Evolutionary conservation across 805 yeast species (phyloP).

Genomic region (Metschnikowia matae): DNA sequence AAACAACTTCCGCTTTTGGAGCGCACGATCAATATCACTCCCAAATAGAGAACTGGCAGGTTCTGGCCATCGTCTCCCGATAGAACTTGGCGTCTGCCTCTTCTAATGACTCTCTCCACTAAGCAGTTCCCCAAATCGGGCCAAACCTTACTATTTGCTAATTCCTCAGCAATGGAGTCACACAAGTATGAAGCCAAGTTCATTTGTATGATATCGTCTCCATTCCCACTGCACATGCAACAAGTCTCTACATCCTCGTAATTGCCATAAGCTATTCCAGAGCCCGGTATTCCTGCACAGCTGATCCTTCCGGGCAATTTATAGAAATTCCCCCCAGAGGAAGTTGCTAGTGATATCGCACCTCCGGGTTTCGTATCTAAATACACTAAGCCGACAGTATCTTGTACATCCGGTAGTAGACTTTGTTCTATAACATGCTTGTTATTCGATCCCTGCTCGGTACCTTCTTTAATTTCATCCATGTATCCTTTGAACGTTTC

Average conservation of each 20-base stretch:
- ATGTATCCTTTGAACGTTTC: background rate
- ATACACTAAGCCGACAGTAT: slow-evolving; percentile 44
- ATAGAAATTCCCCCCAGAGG: slow-evolving; percentile 54
- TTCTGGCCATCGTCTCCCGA: slow-evolving; percentile 12
- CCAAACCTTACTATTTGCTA: slow-evolving; percentile 10
- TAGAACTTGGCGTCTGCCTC: slow-evolving; percentile 9
- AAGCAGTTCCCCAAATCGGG: slow-evolving; percentile 20
- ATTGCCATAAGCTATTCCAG: slow-evolving; percentile 32
- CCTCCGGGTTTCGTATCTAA: slow-evolving; percentile 2
- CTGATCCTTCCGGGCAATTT: slow-evolving; percentile 49
- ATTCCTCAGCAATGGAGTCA: slow-evolving; percentile 16
- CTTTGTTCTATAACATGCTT: background rate
- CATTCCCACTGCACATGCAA: slow-evolving; percentile 50
- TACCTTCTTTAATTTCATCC: background rate
- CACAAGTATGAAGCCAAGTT: slow-evolving; percentile 31
- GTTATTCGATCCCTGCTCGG: background rate
- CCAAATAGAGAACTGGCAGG: slow-evolving; percentile 25
- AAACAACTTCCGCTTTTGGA: slow-evolving; percentile 4
- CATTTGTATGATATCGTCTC: slow-evolving; percentile 49
- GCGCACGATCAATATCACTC: slow-evolving; percentile 23
- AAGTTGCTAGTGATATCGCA: slow-evolving; percentile 25
- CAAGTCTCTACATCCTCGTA: slow-evolving; percentile 22
- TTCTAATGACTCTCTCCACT: slow-evolving; percentile 14
- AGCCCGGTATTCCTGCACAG: slow-evolving; percentile 50
- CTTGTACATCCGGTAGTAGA: slow-evolving; percentile 23